A percentile compares a stretch with the other conserved stretches of the same genome.
Evolutionary conservation across 352 stramenopile species (phyloP).

Genomic region (Phytophthora capsici): DNA sequence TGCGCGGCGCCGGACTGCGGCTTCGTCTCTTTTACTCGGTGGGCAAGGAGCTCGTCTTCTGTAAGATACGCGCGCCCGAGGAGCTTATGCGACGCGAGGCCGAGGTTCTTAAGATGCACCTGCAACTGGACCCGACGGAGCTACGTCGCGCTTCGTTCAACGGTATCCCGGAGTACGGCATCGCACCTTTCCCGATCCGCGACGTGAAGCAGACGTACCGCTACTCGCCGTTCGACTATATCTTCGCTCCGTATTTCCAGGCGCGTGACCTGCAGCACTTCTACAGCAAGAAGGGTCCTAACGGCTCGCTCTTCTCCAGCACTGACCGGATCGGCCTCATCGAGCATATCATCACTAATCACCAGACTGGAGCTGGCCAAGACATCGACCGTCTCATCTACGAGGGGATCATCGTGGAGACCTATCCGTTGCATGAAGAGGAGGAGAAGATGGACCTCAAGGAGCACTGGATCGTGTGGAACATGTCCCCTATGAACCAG

Average conservation of each 20-base stretch:
- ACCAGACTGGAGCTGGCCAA: conserved; percentile 62
- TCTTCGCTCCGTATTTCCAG: conserved; percentile 85
- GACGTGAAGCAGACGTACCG: conserved; percentile 82
- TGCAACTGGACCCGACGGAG: conserved; percentile 73
- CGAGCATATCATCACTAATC: conserved; percentile 86
- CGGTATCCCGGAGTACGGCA: conserved; percentile 72
- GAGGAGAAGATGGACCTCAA: conserved; percentile 67
- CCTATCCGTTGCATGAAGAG: conserved; percentile 81
- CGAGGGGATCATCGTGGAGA: conserved; percentile 77
- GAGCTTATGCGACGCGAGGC: conserved; percentile 76
- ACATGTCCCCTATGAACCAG: conserved; percentile 75
- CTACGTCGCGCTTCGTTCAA: conserved; percentile 69
- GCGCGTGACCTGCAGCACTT: conserved; percentile 70
- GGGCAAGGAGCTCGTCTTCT: conserved; percentile 75
- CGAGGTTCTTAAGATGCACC: conserved; percentile 74
- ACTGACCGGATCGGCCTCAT: conserved; percentile 84
- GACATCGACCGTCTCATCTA: conserved; percentile 82
- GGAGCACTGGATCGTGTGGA: conserved; percentile 75
- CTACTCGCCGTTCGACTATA: conserved; percentile 86
- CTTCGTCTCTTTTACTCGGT: conserved; percentile 81
- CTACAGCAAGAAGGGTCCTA: conserved; percentile 64
- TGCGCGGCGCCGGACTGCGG: conserved; percentile 66
- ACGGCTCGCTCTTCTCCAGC: conserved; percentile 74
- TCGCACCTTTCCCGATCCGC: conserved; percentile 81
- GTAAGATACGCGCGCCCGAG: conserved; percentile 81